These are phyloP conservation scores for Pyrrhoderma lamaoense DNA, from an alignment of 1,284 basidiomycete species.

Conservation along the genomic window DNA sequence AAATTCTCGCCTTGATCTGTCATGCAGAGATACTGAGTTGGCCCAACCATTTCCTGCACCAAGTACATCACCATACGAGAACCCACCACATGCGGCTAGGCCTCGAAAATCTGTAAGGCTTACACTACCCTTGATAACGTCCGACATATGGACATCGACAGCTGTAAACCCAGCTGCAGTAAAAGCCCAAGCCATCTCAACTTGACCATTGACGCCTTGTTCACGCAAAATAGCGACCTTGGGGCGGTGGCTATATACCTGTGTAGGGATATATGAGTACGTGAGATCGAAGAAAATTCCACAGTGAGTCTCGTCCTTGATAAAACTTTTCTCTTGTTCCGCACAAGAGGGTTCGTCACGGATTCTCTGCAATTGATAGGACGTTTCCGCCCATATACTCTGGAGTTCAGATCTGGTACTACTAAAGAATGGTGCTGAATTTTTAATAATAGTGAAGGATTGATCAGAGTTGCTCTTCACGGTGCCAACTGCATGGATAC, in stretches of 20 bases:
- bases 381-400: conserved; percentile 89
- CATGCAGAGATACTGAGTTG: conserved; percentile 83
- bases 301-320: conserved; percentile 51
- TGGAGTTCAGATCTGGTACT: conserved; percentile 72
- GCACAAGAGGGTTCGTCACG: conserved; percentile 82
- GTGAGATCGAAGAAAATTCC: conserved; percentile 79
- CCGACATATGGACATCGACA: conserved; percentile 97
- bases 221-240: conserved; percentile 95
- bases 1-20: conserved; percentile 70
- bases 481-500: conserved; percentile 71
- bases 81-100: conserved; percentile 93
- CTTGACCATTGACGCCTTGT: conserved; percentile 97
- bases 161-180: conserved; percentile 88
- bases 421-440: conserved; percentile 51
- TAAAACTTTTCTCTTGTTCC: conserved; percentile 77
- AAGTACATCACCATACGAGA: conserved; percentile 97
- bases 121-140: conserved; percentile 73
- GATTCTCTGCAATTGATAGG: conserved; percentile 83
- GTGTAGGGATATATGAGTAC: conserved; percentile 44
- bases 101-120: conserved; percentile 73
- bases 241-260: conserved; percentile 48
- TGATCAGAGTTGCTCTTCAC: conserved; percentile 53
- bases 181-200: conserved; percentile 99
- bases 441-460: conserved; percentile 52
- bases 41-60: conserved; percentile 99